phyloP scores from a whole-genome alignment of 192 early-diverging fungal genomes.

The Piromyces finnis region DNA sequence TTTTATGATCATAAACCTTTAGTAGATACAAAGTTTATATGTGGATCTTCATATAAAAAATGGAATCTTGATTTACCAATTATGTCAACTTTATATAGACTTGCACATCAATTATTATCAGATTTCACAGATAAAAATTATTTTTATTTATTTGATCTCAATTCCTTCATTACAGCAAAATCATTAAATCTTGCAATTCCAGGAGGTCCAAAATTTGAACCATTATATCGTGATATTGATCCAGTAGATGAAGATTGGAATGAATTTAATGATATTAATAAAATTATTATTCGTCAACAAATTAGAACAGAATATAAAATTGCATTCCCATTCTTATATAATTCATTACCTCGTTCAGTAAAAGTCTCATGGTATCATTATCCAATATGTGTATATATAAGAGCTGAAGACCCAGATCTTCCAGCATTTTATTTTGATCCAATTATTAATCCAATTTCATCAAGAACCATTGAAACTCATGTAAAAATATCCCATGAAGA shows the following conservation, averaged over 20 bases:
- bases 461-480: conserved; percentile 36
- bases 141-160: conserved; percentile 93
- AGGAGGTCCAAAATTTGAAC: conserved; percentile 95
- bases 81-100: conserved; percentile 86
- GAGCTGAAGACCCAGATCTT: conserved; percentile 81
- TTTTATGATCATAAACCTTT: conserved; percentile 95
- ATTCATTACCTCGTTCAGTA: conserved; percentile 85
- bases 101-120: conserved; percentile 81
- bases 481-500: conserved; percentile 44
- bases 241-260: conserved; percentile 99
- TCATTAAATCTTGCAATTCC: conserved; percentile 96
- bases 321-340: conserved; percentile 96
- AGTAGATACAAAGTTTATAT: conserved; percentile 51
- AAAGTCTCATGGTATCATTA: conserved; percentile 85
- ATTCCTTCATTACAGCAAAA: conserved; percentile 93
- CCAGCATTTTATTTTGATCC: conserved; percentile 97
- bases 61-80: conserved; percentile 85
- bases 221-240: conserved; percentile 89
- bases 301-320: conserved; percentile 98
- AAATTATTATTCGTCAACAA: conserved; percentile 97
- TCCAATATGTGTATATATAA: conserved; percentile 75
- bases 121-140: conserved; percentile 92
- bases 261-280: conserved; percentile 99
- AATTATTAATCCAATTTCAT: conserved; percentile 92
- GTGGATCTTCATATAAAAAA: conserved; percentile 70